Conservation (phyloP, 768 basidiomycete genomes). For the Russula sp. region DNA sequence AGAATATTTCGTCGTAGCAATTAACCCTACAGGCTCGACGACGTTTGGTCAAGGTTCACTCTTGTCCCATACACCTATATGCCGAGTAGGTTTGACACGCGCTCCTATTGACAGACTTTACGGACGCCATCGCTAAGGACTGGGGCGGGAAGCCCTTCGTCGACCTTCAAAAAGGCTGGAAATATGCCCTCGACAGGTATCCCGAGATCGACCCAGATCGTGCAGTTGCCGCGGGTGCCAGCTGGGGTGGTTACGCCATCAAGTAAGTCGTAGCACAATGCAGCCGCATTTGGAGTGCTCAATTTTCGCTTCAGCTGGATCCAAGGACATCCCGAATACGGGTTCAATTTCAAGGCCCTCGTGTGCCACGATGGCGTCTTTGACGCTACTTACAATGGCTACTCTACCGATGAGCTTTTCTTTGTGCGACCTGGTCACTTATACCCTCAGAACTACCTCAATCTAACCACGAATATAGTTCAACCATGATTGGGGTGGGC, state of each 20-base stretch:
- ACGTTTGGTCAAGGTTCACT: slow-evolving; percentile 78
- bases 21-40: slow-evolving; percentile 94
- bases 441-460: not conserved
- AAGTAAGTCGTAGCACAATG: slow-evolving; percentile 48
- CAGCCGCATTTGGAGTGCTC: slow-evolving; percentile 9
- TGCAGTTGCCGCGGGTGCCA: slow-evolving; percentile 74
- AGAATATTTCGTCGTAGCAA: slow-evolving; percentile 82
- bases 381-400: slow-evolving; percentile 75
- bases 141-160: slow-evolving; percentile 87
- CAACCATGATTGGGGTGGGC: slow-evolving; percentile 84
- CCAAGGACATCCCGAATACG: slow-evolving; percentile 87
- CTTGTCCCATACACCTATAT: not conserved
- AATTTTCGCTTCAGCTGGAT: slow-evolving; percentile 68
- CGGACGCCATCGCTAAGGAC: slow-evolving; percentile 74
- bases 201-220: slow-evolving; percentile 62
- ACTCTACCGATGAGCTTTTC: slow-evolving; percentile 87
- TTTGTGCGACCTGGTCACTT: slow-evolving; percentile 55
- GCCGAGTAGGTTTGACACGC: not conserved
- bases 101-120: slow-evolving; percentile 51
- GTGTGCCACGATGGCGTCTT: slow-evolving; percentile 94
- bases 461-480: slow-evolving; percentile 45
- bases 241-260: slow-evolving; percentile 86
- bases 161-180: slow-evolving; percentile 74
- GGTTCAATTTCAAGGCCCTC: slow-evolving; percentile 87
- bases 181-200: slow-evolving; percentile 59